A percentile compares a stretch with the other conserved stretches of the same genome.
Conservation (phyloP, 2,329 filamentous ascomycete genomes). For the Ploettnerulaceae sp. region DNA sequence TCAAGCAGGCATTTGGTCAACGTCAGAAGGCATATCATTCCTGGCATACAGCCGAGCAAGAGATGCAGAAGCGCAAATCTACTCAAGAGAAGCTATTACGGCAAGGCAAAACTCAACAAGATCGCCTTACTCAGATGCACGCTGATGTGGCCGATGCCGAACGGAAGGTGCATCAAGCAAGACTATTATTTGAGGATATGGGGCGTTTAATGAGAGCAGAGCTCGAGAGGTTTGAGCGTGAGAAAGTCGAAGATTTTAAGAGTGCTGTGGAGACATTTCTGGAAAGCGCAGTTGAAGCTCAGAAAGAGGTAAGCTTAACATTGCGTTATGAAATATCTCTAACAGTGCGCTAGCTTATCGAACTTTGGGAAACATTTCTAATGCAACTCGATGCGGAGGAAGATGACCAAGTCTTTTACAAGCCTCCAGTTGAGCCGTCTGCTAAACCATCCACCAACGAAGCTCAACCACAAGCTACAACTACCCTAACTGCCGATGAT, state of each 20-base stretch:
- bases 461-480: conserved; percentile 16
- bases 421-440: conserved; percentile 52
- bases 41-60: conserved; percentile 87
- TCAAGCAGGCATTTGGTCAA: conserved; percentile 89
- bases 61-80: conserved; percentile 82
- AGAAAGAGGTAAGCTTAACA: conserved; percentile 75
- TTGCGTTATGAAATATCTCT: neutral
- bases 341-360: conserved; percentile 48
- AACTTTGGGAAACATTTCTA: conserved; percentile 98
- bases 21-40: conserved; percentile 93
- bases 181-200: conserved; percentile 95
- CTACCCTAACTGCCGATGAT: conserved; percentile 24
- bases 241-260: conserved; percentile 99
- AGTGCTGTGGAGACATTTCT: conserved; percentile 95
- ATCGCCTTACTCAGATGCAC: conserved; percentile 84
- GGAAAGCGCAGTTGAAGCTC: conserved; percentile 93
- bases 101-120: conserved; percentile 93
- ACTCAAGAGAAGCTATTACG: conserved; percentile 92
- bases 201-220: conserved; percentile 86
- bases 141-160: conserved; percentile 95
- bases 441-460: conserved; percentile 35
- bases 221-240: conserved; percentile 87
- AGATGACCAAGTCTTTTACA: conserved; percentile 66
- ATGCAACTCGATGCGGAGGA: conserved; percentile 95
- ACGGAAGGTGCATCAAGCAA: conserved; percentile 83